Base-by-base conservation (phyloP, 768 basidiomycete species). In the Suillus placidus region DNA sequence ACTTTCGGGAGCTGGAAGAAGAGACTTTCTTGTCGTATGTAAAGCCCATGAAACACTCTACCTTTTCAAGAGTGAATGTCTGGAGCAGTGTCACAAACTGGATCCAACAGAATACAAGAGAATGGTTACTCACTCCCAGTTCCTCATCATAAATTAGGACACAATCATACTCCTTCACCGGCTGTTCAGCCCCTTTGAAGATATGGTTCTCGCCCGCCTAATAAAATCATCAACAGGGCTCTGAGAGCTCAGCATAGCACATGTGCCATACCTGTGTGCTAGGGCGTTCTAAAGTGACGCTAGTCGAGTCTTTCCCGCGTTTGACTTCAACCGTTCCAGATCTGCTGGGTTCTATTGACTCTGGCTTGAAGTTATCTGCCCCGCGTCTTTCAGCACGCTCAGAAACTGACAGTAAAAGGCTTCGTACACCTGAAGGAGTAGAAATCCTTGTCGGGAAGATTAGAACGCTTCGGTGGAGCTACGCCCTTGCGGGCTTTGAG, bases 141-240 rank as follows among this genome's bases (percentile, higher is more conserved):
- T 87, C 89, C 71, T 91, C 90, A 73, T 94, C 92, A 70, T 88
- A 94, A 54, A 94, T 89, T 47, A 94, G 80, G 8, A 93, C 85
- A 68, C 92, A 94, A 60, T 93, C 90, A 69, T 82, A 82, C 55
- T 92, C 90, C 72, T 87, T 90, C 8, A 88, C 83, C 2, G 84
- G 76, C 18, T 79, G 79, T 71, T 91, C 90, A 9, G 72, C 70
- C 4, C 91, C 92, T 45, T 76, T 78, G 71, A 87, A 93, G 43
- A 84, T 70, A 70, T 87, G 82, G 14, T 73, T 82, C 65, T 90
- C 87, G 20, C 81, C 83, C 3, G 79, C 72, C 88, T 88, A 71
- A 23, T 10, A 34, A 63, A 18, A 61, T 23, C 40, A 56, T 51
- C 18, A 65, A 62, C 45, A 63, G 13, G 4, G 38, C 32, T n/a